Evolutionary conservation across 495 filamentous ascomycete genomes (phyloP).

Genomic region (Aspergillus asperescens): DNA sequence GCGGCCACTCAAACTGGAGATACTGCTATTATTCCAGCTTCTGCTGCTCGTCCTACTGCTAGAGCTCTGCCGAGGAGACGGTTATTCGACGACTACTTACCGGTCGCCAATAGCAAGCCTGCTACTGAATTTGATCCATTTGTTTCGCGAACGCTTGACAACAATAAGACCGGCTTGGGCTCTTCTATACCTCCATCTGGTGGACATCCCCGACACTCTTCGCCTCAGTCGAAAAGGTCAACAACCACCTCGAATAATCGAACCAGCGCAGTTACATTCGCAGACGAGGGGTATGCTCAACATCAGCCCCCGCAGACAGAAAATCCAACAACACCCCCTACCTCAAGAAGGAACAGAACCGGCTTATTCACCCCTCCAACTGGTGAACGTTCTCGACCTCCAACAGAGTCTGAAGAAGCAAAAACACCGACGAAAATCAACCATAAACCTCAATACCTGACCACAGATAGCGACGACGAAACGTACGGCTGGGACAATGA

Average conservation of each 20-base stretch:
- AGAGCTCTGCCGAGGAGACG: conserved; percentile 1
- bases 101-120: neutral
- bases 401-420: neutral
- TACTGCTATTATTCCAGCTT: neutral
- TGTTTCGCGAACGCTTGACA: neutral
- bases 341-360: neutral
- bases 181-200: neutral
- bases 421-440: neutral
- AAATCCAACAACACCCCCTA: neutral
- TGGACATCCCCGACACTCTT: neutral
- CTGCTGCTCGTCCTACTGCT: neutral
- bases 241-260: neutral
- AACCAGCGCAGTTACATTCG: neutral
- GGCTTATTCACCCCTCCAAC: neutral
- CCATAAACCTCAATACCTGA: neutral
- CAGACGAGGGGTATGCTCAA: neutral
- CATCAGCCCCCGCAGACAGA: neutral
- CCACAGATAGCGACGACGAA: conserved; percentile 1
- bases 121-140: neutral
- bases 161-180: neutral
- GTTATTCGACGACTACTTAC: neutral
- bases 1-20: neutral
- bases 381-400: neutral
- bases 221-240: neutral
- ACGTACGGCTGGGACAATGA: conserved; percentile 10